phyloP scores from a whole-genome alignment of 352 stramenopile genomes.

The Pythium dissimile region DNA sequence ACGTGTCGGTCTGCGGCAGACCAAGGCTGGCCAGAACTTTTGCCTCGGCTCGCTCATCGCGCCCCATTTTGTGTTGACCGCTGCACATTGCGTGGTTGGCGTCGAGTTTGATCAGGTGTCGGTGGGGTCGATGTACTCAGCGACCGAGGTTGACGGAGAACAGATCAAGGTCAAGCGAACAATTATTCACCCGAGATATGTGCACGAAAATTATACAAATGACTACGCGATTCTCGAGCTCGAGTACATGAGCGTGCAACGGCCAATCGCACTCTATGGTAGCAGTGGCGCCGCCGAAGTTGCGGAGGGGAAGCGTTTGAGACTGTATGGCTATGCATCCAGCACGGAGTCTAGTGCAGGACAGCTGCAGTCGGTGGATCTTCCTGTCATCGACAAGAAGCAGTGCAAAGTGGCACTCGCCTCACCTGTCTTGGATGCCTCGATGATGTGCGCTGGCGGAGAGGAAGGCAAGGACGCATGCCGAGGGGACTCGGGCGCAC shows the following conservation, averaged over 20 bases:
- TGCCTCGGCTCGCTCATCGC: slow-evolving; percentile 36
- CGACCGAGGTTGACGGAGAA: slow-evolving; percentile 28
- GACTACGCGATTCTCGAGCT: slow-evolving; percentile 41
- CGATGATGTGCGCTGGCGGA: slow-evolving; percentile 40
- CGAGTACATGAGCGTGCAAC: slow-evolving; percentile 35
- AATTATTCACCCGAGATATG: slow-evolving; percentile 26
- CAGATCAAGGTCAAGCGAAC: slow-evolving; percentile 35
- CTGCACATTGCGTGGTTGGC: slow-evolving; percentile 29
- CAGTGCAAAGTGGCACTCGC: slow-evolving; percentile 20
- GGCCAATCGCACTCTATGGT: slow-evolving; percentile 28
- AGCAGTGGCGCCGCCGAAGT: background rate
- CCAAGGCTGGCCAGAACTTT: slow-evolving; percentile 22
- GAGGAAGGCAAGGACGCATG: slow-evolving; percentile 34
- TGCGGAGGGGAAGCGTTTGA: slow-evolving; percentile 6
- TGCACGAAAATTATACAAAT: slow-evolving; percentile 17
- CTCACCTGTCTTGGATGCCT: slow-evolving; percentile 4
- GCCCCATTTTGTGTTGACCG: slow-evolving; percentile 31
- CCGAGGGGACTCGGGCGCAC: slow-evolving; percentile 36
- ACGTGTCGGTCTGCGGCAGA: slow-evolving; percentile 26
- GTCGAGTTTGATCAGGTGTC: slow-evolving; percentile 23
- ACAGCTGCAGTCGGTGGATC: slow-evolving; percentile 16
- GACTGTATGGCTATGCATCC: slow-evolving; percentile 20
- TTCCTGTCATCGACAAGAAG: slow-evolving; percentile 24
- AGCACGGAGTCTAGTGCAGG: background rate
- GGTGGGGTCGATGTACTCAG: slow-evolving; percentile 29